Evolutionary conservation across 495 filamentous ascomycete species (phyloP).

Genomic region (Penicilliopsis zonata): DNA sequence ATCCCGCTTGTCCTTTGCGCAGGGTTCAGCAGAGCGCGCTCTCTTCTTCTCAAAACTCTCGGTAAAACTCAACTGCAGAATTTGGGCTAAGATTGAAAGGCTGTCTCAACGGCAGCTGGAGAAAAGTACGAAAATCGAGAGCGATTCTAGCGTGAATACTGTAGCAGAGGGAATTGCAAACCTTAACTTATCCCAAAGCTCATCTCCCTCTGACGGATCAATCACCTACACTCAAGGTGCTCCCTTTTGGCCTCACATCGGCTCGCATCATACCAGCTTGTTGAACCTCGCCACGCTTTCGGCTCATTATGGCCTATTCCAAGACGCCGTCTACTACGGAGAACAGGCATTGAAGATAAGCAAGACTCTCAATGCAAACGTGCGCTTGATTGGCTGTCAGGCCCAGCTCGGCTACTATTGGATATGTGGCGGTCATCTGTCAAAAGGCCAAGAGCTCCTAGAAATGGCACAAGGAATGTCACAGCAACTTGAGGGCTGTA

Average conservation of each 20-base stretch:
- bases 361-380: constrained; percentile 48
- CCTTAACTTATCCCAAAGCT: constrained; percentile 23
- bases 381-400: constrained; percentile 37
- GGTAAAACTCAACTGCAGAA: constrained; percentile 51
- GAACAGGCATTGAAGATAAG: constrained; percentile 77
- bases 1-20: constrained; percentile 51
- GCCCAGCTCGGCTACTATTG: constrained; percentile 53
- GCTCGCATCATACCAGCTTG: constrained; percentile 55
- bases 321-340: constrained; percentile 81
- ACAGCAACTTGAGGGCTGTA: constrained; percentile 25
- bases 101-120: constrained; percentile 25
- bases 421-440: constrained; percentile 47
- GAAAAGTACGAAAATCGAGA: constrained; percentile 9
- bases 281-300: constrained; percentile 63
- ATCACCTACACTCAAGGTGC: constrained; percentile 40
- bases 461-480: constrained; percentile 32
- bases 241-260: constrained; percentile 70
- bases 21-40: constrained; percentile 51
- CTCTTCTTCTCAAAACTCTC: constrained; percentile 54
- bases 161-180: constrained; percentile 33
- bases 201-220: constrained; percentile 11
- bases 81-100: constrained; percentile 60
- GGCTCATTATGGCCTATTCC: constrained; percentile 71
- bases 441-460: constrained; percentile 50
- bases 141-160: constrained; percentile 23